phyloP scores from a whole-genome alignment of 352 stramenopile genomes.

The Aphanomyces stellatus region DNA sequence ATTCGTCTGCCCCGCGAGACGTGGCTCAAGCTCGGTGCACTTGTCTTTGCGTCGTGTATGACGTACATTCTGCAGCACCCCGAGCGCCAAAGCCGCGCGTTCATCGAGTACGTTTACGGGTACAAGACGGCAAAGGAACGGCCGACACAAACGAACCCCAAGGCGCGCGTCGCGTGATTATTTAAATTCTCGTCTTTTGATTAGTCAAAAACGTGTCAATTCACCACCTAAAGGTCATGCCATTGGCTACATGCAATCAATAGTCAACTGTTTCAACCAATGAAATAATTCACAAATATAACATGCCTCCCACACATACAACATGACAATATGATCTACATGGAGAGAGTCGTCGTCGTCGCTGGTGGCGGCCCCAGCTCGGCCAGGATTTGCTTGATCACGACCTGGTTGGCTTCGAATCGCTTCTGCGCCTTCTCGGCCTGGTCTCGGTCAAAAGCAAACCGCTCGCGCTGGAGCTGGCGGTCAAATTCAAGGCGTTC shows the following conservation, averaged over 20 bases:
- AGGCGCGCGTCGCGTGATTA: too few relatives aligned
- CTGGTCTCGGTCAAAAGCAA: background rate
- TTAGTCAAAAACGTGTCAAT: background rate
- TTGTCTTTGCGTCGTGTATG: constrained; percentile 1
- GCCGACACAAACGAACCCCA: too few relatives aligned
- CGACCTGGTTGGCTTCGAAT: background rate
- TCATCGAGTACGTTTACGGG: background rate
- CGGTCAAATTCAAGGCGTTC: background rate
- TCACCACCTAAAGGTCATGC: too few relatives aligned
- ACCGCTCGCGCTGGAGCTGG: background rate
- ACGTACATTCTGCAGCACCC: background rate
- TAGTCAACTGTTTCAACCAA: background rate
- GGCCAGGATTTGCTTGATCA: background rate
- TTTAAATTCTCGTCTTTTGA: background rate
- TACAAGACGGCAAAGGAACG: background rate
- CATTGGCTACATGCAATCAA: too few relatives aligned
- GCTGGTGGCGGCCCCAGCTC: too few relatives aligned
- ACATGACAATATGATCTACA: too few relatives aligned
- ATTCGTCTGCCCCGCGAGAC: background rate
- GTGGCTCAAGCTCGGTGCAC: background rate
- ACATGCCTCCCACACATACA: too few relatives aligned
- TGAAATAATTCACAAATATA: background rate
- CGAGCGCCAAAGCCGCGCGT: background rate
- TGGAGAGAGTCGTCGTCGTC: too few relatives aligned
- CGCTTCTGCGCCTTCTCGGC: background rate